Base-by-base conservation (phyloP, 352 stramenopile genomes). In the Phytophthora pini region DNA sequence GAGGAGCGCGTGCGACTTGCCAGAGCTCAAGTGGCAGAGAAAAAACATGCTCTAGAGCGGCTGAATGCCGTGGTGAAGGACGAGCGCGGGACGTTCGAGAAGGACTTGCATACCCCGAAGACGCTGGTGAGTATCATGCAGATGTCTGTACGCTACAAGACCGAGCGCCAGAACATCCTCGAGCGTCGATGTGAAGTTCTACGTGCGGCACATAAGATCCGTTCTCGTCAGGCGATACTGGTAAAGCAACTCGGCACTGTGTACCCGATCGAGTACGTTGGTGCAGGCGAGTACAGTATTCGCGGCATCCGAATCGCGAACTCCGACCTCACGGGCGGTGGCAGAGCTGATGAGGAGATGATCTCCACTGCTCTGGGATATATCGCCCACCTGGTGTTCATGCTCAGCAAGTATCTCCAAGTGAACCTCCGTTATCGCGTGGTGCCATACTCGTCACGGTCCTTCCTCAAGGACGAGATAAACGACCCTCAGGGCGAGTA, bases 381-480 rank as follows among this genome's bases (percentile, higher is more conserved):
- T 62, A 93, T 94, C 56, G 83, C 86, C n/a, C 88, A 95, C 47
- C 67, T 95, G 49, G 83, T 92, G 20, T 95, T 95, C 61, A 93
- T 95, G 83, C 79, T 95, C 24, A 92, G 84, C 79, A 95, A 95
- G 66, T 95, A 95, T 54, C 63, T 95, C 31, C 79, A 93, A 43
- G 84, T 95, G 46, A 95, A 93, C 34, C 69, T 95, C 27, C 82
- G 88, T 5, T 95, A 95, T 73, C 78, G 77, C 11, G 84, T 95
- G 44, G 72, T 92, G 44, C 84, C 86, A 22, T 92, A 90, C 58
- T 92, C 84, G 34, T 94, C 84, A 39, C 81, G 85, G 4, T 94
- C 86, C 4, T 93, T 84, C 50, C 72, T 96, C 34, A 90, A 90
- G 41, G 88, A 96, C 68, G 86, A 96, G 61, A 92, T 94, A 48